Percentiles rank a stretch among this genome's conserved stretches.
Conservation (phyloP, 495 filamentous ascomycete species). For the Astrocystis sublimbata region DNA sequence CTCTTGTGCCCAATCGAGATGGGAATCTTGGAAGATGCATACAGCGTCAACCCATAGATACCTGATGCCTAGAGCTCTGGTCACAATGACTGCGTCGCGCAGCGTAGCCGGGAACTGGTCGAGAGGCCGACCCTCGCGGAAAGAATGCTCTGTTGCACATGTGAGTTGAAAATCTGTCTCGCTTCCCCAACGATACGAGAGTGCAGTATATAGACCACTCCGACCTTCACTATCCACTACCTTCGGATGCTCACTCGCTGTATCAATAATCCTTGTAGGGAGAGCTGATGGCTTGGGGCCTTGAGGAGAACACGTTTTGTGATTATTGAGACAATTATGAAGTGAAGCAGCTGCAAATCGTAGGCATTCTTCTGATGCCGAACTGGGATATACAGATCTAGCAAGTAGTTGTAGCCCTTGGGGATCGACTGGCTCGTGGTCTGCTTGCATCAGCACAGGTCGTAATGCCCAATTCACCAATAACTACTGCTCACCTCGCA, state of each 20-base stretch:
- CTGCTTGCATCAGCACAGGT: no score
- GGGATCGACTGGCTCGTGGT: no score
- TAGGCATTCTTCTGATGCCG: no score
- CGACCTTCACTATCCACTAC: constrained; percentile 17
- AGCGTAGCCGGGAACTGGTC: constrained; percentile 28
- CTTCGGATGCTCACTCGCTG: constrained; percentile 19
- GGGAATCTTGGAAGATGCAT: constrained; percentile 36
- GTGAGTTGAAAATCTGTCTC: constrained; percentile 24
- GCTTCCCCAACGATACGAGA: constrained; percentile 33
- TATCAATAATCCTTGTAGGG: constrained; percentile 29
- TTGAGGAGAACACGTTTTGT: no score
- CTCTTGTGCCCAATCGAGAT: constrained; percentile 31
- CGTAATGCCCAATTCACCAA: no score
- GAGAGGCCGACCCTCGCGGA: constrained; percentile 22
- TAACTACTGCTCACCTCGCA: no score
- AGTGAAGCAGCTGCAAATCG: no score
- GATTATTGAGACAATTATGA: no score
- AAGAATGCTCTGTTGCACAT: constrained; percentile 14
- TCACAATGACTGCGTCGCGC: constrained; percentile 31
- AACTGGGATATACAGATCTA: no score
- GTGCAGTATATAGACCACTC: constrained; percentile 21
- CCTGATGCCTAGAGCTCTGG: constrained; percentile 31
- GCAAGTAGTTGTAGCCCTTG: no score
- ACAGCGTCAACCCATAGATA: constrained; percentile 28
- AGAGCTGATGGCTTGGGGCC: background rate